phyloP scores from a whole-genome alignment of 805 yeast species.

The Diddensiella santjacobensis region DNA sequence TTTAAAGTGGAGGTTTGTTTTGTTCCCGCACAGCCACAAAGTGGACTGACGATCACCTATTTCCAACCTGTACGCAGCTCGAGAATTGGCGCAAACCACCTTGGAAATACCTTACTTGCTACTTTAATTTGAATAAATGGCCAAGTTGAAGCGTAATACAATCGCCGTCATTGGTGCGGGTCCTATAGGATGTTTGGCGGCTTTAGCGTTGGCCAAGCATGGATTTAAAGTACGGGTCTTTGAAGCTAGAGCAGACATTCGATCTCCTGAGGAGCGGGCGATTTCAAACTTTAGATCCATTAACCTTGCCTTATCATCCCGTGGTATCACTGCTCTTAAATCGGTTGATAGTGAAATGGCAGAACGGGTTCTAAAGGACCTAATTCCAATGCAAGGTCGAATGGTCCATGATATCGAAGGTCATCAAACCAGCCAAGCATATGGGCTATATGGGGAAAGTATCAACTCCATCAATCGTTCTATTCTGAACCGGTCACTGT shows the following conservation, averaged over 20 bases:
- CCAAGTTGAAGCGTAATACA: background rate
- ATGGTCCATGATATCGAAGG: constrained; percentile 80
- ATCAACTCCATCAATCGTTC: constrained; percentile 84
- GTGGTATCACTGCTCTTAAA: constrained; percentile 72
- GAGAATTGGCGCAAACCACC: background rate
- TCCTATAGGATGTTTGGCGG: constrained; percentile 79
- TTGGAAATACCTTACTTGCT: too few species aligned
- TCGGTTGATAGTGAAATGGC: constrained; percentile 60
- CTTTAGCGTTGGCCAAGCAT: constrained; percentile 68
- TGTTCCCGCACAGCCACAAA: too few species aligned
- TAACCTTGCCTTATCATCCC: constrained; percentile 80
- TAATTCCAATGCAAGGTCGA: constrained; percentile 84
- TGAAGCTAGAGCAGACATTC: constrained; percentile 70
- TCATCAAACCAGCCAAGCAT: constrained; percentile 59
- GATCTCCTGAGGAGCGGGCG: constrained; percentile 32
- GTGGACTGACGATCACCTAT: background rate
- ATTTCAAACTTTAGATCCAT: constrained; percentile 47
- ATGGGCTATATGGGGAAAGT: constrained; percentile 77
- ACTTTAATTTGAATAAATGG: too few species aligned
- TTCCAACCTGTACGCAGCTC: background rate
- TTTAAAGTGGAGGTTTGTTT: too few species aligned
- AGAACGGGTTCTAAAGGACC: constrained; percentile 48
- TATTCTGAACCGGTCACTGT: constrained; percentile 57
- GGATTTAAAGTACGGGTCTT: constrained; percentile 71
- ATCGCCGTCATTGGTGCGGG: constrained; percentile 75